A percentile compares a stretch with the other conserved stretches of the same genome.
phyloP scores from a whole-genome alignment of 352 stramenopile species.

The Pythium apleroticum region DNA sequence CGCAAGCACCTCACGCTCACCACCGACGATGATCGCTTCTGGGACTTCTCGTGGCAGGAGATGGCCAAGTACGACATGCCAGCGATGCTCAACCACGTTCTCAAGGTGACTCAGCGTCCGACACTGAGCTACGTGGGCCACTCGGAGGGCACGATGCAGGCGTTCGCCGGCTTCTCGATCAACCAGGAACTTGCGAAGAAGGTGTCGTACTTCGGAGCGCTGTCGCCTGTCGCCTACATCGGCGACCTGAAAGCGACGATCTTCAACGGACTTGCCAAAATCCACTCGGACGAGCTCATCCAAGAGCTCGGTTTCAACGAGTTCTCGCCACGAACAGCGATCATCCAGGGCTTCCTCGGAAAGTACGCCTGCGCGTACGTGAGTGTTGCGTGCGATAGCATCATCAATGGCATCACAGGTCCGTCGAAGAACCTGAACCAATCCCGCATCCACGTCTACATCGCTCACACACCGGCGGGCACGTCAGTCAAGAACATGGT shows the following conservation, averaged over 20 bases:
- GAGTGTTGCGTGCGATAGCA: slow-evolving; percentile 33
- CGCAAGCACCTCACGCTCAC: slow-evolving; percentile 42
- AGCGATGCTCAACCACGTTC: slow-evolving; percentile 51
- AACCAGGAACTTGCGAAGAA: slow-evolving; percentile 54
- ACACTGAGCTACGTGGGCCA: slow-evolving; percentile 57
- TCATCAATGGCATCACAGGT: slow-evolving; percentile 41
- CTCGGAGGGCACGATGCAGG: slow-evolving; percentile 59
- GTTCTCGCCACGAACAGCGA: slow-evolving; percentile 41
- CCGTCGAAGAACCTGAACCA: slow-evolving; percentile 47
- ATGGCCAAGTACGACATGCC: slow-evolving; percentile 53
- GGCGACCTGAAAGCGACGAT: slow-evolving; percentile 39
- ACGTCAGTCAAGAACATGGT: slow-evolving; percentile 67
- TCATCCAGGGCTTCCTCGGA: slow-evolving; percentile 47
- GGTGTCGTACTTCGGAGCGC: slow-evolving; percentile 56
- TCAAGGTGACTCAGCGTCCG: slow-evolving; percentile 35
- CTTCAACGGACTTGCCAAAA: slow-evolving; percentile 44
- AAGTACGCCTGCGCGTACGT: slow-evolving; percentile 40
- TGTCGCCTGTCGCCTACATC: slow-evolving; percentile 48
- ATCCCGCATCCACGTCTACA: slow-evolving; percentile 50
- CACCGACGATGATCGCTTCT: slow-evolving; percentile 41
- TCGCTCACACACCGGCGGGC: slow-evolving; percentile 49
- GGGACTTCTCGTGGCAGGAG: slow-evolving; percentile 56
- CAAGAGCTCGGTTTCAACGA: slow-evolving; percentile 38
- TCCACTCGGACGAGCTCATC: slow-evolving; percentile 47
- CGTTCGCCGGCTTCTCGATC: slow-evolving; percentile 49